These are phyloP conservation scores for Chlorociboria aeruginascens DNA, from an alignment of 495 filamentous ascomycete genomes.

Conservation along the genomic window DNA sequence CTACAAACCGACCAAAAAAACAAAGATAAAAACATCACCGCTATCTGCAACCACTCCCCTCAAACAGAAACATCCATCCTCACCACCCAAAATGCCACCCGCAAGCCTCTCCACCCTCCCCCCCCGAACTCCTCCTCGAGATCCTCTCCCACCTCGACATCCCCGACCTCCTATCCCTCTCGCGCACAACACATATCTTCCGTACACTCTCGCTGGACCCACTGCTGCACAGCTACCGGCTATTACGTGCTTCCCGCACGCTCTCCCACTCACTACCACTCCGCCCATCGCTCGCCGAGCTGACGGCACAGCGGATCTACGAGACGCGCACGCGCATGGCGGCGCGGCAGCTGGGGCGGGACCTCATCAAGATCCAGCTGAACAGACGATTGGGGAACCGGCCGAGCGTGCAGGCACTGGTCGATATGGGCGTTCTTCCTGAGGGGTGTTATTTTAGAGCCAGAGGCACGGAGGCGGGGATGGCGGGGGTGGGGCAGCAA, in stretches of 20 bases:
- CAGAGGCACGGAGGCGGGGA: not conserved
- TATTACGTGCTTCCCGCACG: slow-evolving; percentile 33
- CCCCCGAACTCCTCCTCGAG: slow-evolving; percentile 43
- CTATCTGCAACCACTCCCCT: not conserved
- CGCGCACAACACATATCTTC: slow-evolving; percentile 44
- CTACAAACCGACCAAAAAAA: not conserved
- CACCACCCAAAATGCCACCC: not conserved
- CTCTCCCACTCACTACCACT: slow-evolving; percentile 36
- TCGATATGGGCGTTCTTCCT: slow-evolving; percentile 24
- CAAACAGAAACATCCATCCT: not conserved
- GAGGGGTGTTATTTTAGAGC: not conserved
- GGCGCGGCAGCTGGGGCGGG: slow-evolving; percentile 39
- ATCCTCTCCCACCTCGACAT: slow-evolving; percentile 45
- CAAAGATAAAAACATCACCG: not conserved
- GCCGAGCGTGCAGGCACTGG: slow-evolving; percentile 19
- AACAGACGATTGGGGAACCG: slow-evolving; percentile 22
- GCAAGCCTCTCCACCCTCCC: slow-evolving; percentile 24
- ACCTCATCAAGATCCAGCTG: slow-evolving; percentile 28
- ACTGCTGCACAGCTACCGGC: slow-evolving; percentile 40
- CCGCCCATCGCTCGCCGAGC: slow-evolving; percentile 40
- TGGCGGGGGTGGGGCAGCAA: slow-evolving; percentile 1
- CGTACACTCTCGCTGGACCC: slow-evolving; percentile 41
- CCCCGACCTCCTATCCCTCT: slow-evolving; percentile 40
- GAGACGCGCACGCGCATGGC: slow-evolving; percentile 41
- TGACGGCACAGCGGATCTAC: slow-evolving; percentile 43